A percentile compares a stretch with the other conserved stretches of the same genome.
phyloP scores from a whole-genome alignment of 768 basidiomycete genomes.

The Russula earlei region DNA sequence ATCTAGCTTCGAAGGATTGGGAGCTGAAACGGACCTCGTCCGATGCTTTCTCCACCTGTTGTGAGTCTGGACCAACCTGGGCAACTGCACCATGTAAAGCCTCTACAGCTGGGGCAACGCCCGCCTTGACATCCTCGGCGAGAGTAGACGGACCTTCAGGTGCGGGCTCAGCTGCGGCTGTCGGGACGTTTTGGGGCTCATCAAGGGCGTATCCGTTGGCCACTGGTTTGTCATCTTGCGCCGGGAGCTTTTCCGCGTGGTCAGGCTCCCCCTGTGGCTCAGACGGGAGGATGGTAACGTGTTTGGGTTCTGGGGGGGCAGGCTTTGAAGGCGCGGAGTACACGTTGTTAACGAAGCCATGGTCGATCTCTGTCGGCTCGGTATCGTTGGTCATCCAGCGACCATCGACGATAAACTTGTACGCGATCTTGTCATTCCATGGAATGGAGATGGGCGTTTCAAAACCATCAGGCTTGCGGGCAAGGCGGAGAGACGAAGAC shows the following conservation, averaged over 20 bases:
- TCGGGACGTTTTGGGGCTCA: neutral
- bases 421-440: slow-evolving; percentile 24
- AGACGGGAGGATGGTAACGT: neutral
- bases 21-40: slow-evolving; percentile 1
- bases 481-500: slow-evolving; percentile 24
- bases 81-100: neutral
- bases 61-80: slow-evolving; percentile 9
- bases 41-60: slow-evolving; percentile 3
- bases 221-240: too few species aligned
- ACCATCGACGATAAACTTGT: slow-evolving; percentile 32
- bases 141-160: neutral
- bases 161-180: neutral
- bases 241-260: slow-evolving; percentile 1
- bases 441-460: slow-evolving; percentile 23
- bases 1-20: neutral
- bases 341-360: slow-evolving; percentile 29
- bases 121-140: neutral
- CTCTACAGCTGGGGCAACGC: neutral
- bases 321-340: slow-evolving; percentile 21
- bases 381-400: slow-evolving; percentile 24
- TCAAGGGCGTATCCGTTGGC: slow-evolving; percentile 5
- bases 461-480: slow-evolving; percentile 25
- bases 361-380: slow-evolving; percentile 25
- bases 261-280: slow-evolving; percentile 3
- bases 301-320: neutral